These are phyloP conservation scores for Peziza echinospora DNA, from an alignment of 495 filamentous ascomycete species.

Conservation along the genomic window DNA sequence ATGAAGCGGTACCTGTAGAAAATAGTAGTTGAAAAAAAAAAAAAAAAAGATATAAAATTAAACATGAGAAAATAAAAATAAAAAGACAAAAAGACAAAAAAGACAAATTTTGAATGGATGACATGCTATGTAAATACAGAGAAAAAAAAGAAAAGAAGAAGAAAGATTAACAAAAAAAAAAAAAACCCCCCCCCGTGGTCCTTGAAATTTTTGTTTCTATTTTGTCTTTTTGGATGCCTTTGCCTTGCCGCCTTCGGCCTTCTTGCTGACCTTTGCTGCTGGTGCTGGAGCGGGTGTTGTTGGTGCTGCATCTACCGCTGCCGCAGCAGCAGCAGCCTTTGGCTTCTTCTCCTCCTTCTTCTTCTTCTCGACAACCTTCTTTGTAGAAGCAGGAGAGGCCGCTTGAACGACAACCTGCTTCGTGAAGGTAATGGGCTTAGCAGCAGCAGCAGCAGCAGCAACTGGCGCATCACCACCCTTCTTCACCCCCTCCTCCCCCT, in stretches of 20 bases:
- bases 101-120: too few relatives aligned
- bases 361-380: neutral
- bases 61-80: slow-evolving; percentile 1
- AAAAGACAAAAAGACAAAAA: neutral
- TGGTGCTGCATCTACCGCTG: neutral
- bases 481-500: slow-evolving; percentile 3
- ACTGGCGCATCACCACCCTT: neutral
- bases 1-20: too few relatives aligned
- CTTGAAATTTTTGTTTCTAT: slow-evolving; percentile 2
- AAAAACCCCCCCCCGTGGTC: slow-evolving; percentile 2
- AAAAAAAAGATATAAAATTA: too few relatives aligned
- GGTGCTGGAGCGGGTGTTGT: too few relatives aligned
- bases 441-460: neutral
- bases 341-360: slow-evolving; percentile 4
- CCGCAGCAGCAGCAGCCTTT: neutral
- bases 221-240: slow-evolving; percentile 1
- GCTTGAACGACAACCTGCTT: too few relatives aligned
- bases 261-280: neutral
- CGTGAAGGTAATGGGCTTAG: neutral
- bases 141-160: slow-evolving; percentile 17
- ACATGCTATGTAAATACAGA: too few relatives aligned
- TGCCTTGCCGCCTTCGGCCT: neutral
- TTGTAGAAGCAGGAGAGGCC: too few relatives aligned
- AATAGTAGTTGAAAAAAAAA: too few relatives aligned
- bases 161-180: slow-evolving; percentile 7